These are phyloP conservation scores for Leccinum rimulosum DNA, from an alignment of 768 basidiomycete genomes.

Conservation along the genomic window DNA sequence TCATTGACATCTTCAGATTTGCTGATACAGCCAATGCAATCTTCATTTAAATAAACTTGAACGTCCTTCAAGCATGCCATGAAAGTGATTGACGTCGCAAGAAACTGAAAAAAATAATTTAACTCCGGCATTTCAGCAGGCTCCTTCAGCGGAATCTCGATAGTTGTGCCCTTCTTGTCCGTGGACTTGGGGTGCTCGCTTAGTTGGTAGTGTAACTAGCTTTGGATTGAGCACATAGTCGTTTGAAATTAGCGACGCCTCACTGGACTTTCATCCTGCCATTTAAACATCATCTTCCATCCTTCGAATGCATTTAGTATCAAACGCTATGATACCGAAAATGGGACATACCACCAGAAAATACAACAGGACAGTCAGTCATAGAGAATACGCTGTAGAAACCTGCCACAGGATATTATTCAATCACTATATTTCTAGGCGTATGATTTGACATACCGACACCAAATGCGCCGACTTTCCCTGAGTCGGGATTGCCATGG, in stretches of 20 bases:
- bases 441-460: no score
- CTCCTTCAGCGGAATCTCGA: constrained; percentile 82
- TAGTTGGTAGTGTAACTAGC: constrained; percentile 71
- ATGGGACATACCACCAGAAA: constrained; percentile 54
- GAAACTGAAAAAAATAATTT: constrained; percentile 83
- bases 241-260: background rate
- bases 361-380: constrained; percentile 75
- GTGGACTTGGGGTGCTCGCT: constrained; percentile 46
- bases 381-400: constrained; percentile 80
- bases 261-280: constrained; percentile 76
- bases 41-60: constrained; percentile 75
- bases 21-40: constrained; percentile 57
- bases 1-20: constrained; percentile 56
- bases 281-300: constrained; percentile 91
- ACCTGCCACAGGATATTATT: constrained; percentile 33
- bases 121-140: constrained; percentile 68
- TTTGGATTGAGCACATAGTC: constrained; percentile 1
- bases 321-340: constrained; percentile 17
- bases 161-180: constrained; percentile 60
- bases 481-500: constrained; percentile 90
- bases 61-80: constrained; percentile 75
- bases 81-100: constrained; percentile 89
- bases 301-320: constrained; percentile 36
- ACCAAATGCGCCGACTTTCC: constrained; percentile 66
- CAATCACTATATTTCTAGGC: no score